phyloP scores from a whole-genome alignment of 306 rosid species.

The Acmispon strigosus region DNA sequence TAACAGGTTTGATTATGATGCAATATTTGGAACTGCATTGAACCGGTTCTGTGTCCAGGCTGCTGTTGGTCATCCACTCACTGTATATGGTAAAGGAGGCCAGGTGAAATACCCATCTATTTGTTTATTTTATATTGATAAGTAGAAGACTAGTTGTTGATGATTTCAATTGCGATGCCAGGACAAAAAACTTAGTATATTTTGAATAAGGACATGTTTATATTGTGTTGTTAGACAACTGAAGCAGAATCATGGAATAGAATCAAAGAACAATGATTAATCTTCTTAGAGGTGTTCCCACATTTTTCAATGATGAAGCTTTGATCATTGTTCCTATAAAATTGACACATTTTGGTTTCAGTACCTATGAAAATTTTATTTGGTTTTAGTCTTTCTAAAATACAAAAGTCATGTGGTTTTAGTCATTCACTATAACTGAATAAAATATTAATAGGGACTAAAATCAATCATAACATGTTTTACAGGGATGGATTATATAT shows the following conservation, averaged over 20 bases:
- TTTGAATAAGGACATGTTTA: neutral
- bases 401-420: too few relatives aligned
- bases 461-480: too few relatives aligned
- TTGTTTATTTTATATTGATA: neutral
- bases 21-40: conserved; percentile 90
- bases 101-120: conserved; percentile 52
- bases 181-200: neutral
- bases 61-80: conserved; percentile 95
- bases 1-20: conserved; percentile 91
- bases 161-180: neutral
- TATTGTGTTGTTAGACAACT: neutral
- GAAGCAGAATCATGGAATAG: neutral
- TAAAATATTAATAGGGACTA: too few relatives aligned
- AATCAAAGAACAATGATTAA: neutral
- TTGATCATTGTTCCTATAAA: too few relatives aligned
- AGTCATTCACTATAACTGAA: too few relatives aligned
- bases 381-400: too few relatives aligned
- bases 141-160: neutral
- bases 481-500: too few relatives aligned
- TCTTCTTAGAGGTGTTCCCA: neutral
- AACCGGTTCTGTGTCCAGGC: conserved; percentile 97
- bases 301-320: neutral
- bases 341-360: too few relatives aligned
- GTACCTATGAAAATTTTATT: too few relatives aligned
- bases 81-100: conserved; percentile 98